A percentile compares a stretch with the other conserved stretches of the same genome.
phyloP scores from a whole-genome alignment of 768 basidiomycete species.

The Termitomyces sp. region DNA sequence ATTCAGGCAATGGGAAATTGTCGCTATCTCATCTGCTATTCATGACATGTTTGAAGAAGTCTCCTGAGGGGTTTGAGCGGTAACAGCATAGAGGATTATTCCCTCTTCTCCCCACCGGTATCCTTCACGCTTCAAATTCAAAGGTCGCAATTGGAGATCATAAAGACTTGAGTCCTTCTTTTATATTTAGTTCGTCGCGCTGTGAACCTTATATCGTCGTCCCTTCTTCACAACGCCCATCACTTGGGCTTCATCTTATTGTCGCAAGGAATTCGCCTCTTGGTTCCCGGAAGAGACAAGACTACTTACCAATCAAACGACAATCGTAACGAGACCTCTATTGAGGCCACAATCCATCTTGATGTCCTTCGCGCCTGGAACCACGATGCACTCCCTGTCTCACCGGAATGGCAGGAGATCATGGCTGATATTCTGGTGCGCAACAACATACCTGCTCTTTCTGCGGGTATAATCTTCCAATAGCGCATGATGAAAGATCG shows the following conservation, averaged over 20 bases:
- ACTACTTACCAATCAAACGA: not conserved
- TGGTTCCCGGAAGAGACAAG: not conserved
- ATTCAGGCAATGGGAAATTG: too few relatives aligned
- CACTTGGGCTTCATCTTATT: not conserved
- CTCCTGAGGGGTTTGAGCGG: too few relatives aligned
- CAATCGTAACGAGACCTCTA: not conserved
- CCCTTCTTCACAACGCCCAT: not conserved
- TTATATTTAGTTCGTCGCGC: not conserved
- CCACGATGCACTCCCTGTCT: not conserved
- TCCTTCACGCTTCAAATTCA: too few relatives aligned
- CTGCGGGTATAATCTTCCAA: slow-evolving; percentile 8
- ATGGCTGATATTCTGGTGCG: slow-evolving; percentile 6
- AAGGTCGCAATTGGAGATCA: not conserved
- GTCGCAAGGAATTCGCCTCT: not conserved
- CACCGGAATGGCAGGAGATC: slow-evolving; percentile 5
- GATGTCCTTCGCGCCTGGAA: slow-evolving; percentile 2
- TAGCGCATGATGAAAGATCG: slow-evolving; percentile 4
- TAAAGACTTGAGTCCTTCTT: not conserved
- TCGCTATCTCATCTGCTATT: too few relatives aligned
- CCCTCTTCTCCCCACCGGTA: too few relatives aligned
- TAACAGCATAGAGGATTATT: not conserved
- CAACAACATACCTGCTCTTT: slow-evolving; percentile 11
- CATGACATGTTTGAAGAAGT: not conserved
- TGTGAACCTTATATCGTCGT: not conserved
- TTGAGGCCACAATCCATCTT: not conserved